Base-by-base conservation (phyloP, 768 basidiomycete genomes). In the Trichaptum fuscoviolaceum region DNA sequence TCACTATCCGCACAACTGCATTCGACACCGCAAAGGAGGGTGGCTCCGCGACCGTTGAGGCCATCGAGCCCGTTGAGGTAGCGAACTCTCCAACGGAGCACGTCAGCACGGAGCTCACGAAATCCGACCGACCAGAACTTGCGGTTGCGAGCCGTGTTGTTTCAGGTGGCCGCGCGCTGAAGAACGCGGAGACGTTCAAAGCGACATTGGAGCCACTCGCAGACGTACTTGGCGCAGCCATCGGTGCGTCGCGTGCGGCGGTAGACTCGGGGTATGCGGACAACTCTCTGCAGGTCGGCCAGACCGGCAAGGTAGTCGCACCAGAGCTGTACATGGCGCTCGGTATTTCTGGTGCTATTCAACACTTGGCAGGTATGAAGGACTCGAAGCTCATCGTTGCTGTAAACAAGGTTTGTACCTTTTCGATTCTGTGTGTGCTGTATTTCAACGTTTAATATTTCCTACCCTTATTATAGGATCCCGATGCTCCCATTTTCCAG, bases 361-460 rank as follows among this genome's bases (percentile, higher is more conserved):
- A 99, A 79, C 97, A 99, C 80, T 81, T 99, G 65, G 97, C 97
- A 24, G 97, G 97, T 9, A 99, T 99, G 97, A 99, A 99, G 76
- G 97, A 98, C 73, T 95, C 93, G 12, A 99, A 99, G 80, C 82
- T 98, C 69, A 99, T 99, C 68, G 96, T 97, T 35, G 97, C 97
- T 4, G 85, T 99, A 68, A 99, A 99, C 82, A 99, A 99, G 87
- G 95, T 88, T 68, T 64, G 80, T 69, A 23, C 10, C 30, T 12
- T 57, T 61, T 66, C 52, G 26, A 30, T 66, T 25, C 2, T 62
- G 35, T 66, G 23, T 25, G 60, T 27, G 58, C 8, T 23, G 20
- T 36, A 57, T 52, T 15, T 42, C 60, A 1, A 17, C 24, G 34
- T 27, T 10, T 60, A 36, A 30, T 65, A 58, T 62, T 12, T 62